Base-by-base conservation (phyloP, 768 basidiomycete species). In the Phylloporus arenicola region DNA sequence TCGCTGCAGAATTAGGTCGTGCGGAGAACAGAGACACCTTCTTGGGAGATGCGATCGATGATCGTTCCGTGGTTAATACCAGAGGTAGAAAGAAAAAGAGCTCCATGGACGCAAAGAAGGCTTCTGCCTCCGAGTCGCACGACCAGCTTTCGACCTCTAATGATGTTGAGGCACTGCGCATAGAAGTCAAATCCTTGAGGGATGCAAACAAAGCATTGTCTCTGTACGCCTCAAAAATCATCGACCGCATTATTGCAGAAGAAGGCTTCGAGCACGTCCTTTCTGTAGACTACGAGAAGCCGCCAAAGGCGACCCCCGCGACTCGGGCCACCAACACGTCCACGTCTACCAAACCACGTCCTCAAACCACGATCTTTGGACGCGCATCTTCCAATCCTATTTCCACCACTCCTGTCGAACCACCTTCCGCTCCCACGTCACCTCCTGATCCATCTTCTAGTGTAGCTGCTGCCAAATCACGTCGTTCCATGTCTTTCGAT, bases 261-360 rank as follows among this genome's bases (percentile, higher is more conserved):
- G 94, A 96, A 69, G 93, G 93, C 20, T 97, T 95, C 70, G 95
- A 98, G 68, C 92, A 95, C 60, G 88, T 98, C 48, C 81, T 97
- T 31, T 89, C 94, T n/a, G 84, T 81, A 40, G 94, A 97, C 67
- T 95, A 89, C 59, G 87, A 88, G 43, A 79, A 81, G 52, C 72
- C 78, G 27, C 68, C 72, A 11, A 79, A 79, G 30, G 72, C 81
- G 12, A 63, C 71, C 12, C 71, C 55, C 60, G 43, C 65, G 40
- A 60, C 68, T 31, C 54, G 69, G 51, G 45, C 59, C 52, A 13
- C 51, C 42, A 62, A 37, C 42, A 9, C 38, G 19, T 19, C 50
- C 39, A 51, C 50, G 33, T 42, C 57, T n/a, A 48, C 55, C 20
- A 84, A 82, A 63, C 61, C 73, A 10, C 78, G 85, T 29, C 80